A percentile compares a stretch with the other conserved stretches of the same genome.
These are phyloP conservation scores for Leccinum broughii DNA, from an alignment of 768 basidiomycete species.

Conservation along the genomic window DNA sequence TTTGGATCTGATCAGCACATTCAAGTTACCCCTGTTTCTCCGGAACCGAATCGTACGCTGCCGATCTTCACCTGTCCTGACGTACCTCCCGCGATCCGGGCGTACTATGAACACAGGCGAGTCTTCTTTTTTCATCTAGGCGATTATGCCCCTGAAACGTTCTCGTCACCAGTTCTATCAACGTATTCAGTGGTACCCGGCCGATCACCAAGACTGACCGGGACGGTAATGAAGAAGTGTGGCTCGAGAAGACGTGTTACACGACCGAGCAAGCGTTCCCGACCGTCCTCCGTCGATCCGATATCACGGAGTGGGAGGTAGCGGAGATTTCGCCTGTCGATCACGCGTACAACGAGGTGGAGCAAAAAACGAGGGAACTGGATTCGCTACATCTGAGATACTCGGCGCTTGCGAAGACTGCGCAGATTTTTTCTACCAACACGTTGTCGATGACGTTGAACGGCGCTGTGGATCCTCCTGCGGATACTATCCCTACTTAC, in stretches of 20 bases:
- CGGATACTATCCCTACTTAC: slow-evolving; percentile 73
- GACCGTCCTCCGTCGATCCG: slow-evolving; percentile 86
- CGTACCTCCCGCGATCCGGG: slow-evolving; percentile 74
- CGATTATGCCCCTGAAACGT: neutral
- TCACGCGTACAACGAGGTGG: slow-evolving; percentile 78
- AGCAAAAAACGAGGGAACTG: slow-evolving; percentile 78
- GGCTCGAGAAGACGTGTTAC: slow-evolving; percentile 88
- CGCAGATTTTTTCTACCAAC: slow-evolving; percentile 73
- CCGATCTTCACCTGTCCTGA: slow-evolving; percentile 85
- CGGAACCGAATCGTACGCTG: slow-evolving; percentile 77
- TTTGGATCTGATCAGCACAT: slow-evolving; percentile 82
- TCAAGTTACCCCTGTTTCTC: slow-evolving; percentile 76
- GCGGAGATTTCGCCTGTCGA: slow-evolving; percentile 85
- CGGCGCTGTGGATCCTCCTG: slow-evolving; percentile 78
- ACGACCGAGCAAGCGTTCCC: slow-evolving; percentile 90
- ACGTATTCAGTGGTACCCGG: slow-evolving; percentile 75
- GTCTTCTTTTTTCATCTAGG: slow-evolving; percentile 13
- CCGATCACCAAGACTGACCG: slow-evolving; percentile 62
- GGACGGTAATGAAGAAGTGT: slow-evolving; percentile 71
- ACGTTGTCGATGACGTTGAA: slow-evolving; percentile 86
- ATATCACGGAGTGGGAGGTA: slow-evolving; percentile 69
- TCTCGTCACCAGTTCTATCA: slow-evolving; percentile 63
- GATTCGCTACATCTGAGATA: slow-evolving; percentile 67
- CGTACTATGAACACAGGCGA: slow-evolving; percentile 87
- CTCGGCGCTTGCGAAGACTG: slow-evolving; percentile 74